Evolutionary conservation across 495 filamentous ascomycete genomes (phyloP).

Genomic region (Hypoxylon fuscum): DNA sequence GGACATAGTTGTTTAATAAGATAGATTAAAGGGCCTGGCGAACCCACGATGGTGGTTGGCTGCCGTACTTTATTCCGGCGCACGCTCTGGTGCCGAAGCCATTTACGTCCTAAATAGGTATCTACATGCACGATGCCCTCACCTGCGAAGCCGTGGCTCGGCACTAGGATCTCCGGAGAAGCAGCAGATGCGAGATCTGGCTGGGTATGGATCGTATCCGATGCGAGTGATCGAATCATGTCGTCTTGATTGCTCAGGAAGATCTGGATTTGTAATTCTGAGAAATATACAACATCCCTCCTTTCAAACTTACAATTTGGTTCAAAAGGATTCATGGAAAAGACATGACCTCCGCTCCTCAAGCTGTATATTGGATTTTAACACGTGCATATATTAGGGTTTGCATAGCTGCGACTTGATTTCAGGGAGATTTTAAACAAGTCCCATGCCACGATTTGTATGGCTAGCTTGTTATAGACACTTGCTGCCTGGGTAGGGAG

Average conservation of each 20-base stretch:
- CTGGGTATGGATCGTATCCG: conserved; percentile 6
- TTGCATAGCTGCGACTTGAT: background rate
- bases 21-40: conserved; percentile 26
- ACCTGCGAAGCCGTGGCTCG: conserved; percentile 14
- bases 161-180: conserved; percentile 31
- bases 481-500: too few species aligned
- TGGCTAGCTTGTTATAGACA: too few species aligned
- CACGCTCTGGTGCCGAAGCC: conserved; percentile 16
- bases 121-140: conserved; percentile 31
- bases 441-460: too few species aligned
- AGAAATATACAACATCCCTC: background rate
- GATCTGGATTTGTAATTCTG: background rate
- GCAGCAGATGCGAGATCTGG: conserved; percentile 35
- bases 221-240: conserved; percentile 9
- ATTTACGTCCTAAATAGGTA: conserved; percentile 27
- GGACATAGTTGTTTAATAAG: conserved; percentile 12
- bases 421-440: too few species aligned
- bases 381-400: background rate
- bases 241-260: background rate
- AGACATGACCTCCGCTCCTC: background rate
- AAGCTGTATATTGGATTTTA: background rate
- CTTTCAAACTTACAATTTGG: background rate
- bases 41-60: conserved; percentile 24
- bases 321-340: background rate
- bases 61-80: conserved; percentile 14